Conservation (phyloP, 768 basidiomycete species). For the Strobilomyces dryophilus region DNA sequence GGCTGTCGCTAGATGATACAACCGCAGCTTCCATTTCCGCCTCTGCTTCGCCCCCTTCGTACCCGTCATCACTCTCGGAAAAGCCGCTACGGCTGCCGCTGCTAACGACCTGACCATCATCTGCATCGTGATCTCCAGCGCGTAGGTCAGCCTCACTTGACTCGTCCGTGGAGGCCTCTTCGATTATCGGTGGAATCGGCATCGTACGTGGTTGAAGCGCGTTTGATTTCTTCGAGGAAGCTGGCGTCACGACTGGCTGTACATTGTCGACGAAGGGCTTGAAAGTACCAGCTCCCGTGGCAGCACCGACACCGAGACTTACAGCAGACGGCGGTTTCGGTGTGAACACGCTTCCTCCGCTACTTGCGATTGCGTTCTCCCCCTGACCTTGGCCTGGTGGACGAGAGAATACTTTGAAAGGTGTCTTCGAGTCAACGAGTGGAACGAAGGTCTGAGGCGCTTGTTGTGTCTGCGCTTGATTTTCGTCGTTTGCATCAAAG, state of each 20-base stretch:
- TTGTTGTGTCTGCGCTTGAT: slow-evolving; percentile 14
- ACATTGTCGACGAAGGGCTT: slow-evolving; percentile 35
- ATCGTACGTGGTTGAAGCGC: slow-evolving; percentile 17
- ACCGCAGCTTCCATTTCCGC: slow-evolving; percentile 24
- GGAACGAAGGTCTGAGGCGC: slow-evolving; percentile 38
- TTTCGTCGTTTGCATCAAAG: slow-evolving; percentile 17
- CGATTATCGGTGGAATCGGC: slow-evolving; percentile 18
- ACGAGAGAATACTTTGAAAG: slow-evolving; percentile 66
- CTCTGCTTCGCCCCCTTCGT: slow-evolving; percentile 26
- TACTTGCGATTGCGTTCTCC: slow-evolving; percentile 31
- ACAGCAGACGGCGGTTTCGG: slow-evolving; percentile 37
- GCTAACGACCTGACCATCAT: slow-evolving; percentile 24
- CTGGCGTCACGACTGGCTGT: slow-evolving; percentile 13
- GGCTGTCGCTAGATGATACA: slow-evolving; percentile 30
- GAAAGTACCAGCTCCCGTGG: slow-evolving; percentile 23
- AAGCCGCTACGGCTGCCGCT: slow-evolving; percentile 27
- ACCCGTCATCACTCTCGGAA: slow-evolving; percentile 35
- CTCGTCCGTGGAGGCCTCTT: slow-evolving; percentile 30
- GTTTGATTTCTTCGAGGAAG: slow-evolving; percentile 19
- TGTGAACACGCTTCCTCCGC: slow-evolving; percentile 34
- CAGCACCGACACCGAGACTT: slow-evolving; percentile 5
- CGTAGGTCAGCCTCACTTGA: slow-evolving; percentile 27
- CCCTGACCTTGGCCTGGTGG: slow-evolving; percentile 43
- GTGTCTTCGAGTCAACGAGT: slow-evolving; percentile 37
- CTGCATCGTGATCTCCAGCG: slow-evolving; percentile 19